phyloP scores from a whole-genome alignment of 768 basidiomycete genomes.

The Kwoniella sp. region DNA sequence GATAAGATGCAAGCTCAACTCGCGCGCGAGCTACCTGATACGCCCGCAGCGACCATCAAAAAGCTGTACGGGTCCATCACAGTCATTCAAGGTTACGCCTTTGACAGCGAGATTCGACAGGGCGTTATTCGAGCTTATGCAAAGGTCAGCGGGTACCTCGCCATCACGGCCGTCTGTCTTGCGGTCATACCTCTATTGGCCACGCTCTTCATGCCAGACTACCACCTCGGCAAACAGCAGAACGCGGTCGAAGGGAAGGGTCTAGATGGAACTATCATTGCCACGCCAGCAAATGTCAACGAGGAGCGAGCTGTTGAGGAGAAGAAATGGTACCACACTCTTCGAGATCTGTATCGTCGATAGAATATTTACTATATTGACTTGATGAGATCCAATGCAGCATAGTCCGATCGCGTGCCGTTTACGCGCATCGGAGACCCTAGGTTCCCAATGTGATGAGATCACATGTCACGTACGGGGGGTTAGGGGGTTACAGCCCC shows the following conservation, averaged over 20 bases:
- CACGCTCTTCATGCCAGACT: slow-evolving; percentile 14
- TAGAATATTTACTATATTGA: not conserved
- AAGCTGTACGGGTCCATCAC: slow-evolving; percentile 6
- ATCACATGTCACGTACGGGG: too few species aligned
- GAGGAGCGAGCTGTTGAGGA: not conserved
- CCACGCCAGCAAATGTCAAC: not conserved
- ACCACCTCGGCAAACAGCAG: slow-evolving; percentile 15
- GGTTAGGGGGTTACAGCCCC: too few species aligned
- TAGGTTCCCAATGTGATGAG: too few species aligned
- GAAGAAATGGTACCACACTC: not conserved
- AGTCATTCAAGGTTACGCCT: not conserved
- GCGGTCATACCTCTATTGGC: not conserved
- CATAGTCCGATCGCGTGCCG: too few species aligned
- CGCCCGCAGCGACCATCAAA: not conserved
- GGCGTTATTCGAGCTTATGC: not conserved
- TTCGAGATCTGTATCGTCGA: not conserved
- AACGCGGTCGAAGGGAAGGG: slow-evolving; percentile 7
- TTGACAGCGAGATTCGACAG: not conserved
- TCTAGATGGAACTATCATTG: not conserved
- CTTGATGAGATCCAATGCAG: too few species aligned
- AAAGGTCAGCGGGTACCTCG: not conserved
- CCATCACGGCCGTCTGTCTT: not conserved
- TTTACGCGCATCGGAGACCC: too few species aligned
- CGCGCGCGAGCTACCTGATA: not conserved
- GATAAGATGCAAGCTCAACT: slow-evolving; percentile 1